Base-by-base conservation (phyloP, 177 flowering plant species). In the Vitis hybrid region DNA sequence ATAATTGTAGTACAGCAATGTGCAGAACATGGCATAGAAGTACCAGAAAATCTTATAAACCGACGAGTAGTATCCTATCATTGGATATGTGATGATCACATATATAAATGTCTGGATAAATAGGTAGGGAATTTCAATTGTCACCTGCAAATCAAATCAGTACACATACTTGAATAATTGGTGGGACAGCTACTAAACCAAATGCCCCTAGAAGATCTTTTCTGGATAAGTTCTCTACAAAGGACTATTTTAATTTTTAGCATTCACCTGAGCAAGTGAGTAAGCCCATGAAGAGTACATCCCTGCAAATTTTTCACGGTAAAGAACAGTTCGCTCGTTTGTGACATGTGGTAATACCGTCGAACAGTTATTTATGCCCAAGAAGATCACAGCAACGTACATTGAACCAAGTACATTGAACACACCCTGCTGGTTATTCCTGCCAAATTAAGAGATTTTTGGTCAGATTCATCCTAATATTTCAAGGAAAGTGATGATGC, bases 201-300 rank as follows among this genome's bases (percentile, higher is more conserved):
- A 28, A 28, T 28, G 31, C 31, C 31, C 31, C 31, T 3, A 28
- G 31, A 28, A 28, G 31, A 28, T 28, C 31, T 3, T 28, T 38
- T 38, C 9, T 38, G 47, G 47, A 8, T 8, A 38, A 38, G 47
- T 38, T 38, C 9, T 38, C 47, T 38, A 38, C 47, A 5, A 38
- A 8, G 47, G 47, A 5, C 47, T 38, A 38, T 38, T 38, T 38
- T 5, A 38, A 5, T 38, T 38, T 38, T 5, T 38, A 38, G 47
- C 24, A 54, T 13, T 15, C 67, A 86, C 95, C 90, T 90, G 95
- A 55, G 92, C 90, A 71, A 88, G 64, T 66, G 92, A 80, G 72
- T 82, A 85, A 59, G 87, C 84, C 80, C 77, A 76, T 20, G 92
- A 68, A 59, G 91, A 78, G 77, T 89, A 91, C 93, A 91, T 88